A percentile compares a stretch with the other conserved stretches of the same genome.
Evolutionary conservation across 768 basidiomycete species (phyloP).

Genomic region (Coprinopsis sp.): DNA sequence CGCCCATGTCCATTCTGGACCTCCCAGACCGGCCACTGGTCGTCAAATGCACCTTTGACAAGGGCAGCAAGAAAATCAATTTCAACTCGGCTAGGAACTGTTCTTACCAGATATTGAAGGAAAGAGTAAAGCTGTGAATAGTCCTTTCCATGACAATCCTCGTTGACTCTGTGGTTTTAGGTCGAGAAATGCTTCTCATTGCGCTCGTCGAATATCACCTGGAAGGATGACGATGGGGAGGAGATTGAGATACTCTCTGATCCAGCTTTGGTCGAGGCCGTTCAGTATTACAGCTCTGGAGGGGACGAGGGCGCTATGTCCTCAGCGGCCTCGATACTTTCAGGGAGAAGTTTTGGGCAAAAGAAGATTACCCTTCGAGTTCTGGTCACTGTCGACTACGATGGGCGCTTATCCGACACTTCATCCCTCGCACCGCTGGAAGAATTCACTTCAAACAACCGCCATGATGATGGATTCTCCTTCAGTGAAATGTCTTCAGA

Average conservation of each 20-base stretch:
- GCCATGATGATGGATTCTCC: conserved; percentile 53
- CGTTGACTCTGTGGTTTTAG: conserved; percentile 34
- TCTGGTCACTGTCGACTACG: conserved; percentile 79
- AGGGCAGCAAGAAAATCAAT: conserved; percentile 67
- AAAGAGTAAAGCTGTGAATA: conserved; percentile 48
- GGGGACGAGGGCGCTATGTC: conserved; percentile 71
- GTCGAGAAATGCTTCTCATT: conserved; percentile 83
- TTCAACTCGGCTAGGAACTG: conserved; percentile 80
- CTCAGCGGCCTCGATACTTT: conserved; percentile 70
- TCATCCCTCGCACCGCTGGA: conserved; percentile 77
- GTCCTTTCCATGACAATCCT: background rate
- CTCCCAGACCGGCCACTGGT: conserved; percentile 70
- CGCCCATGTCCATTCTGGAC: background rate
- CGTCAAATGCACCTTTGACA: conserved; percentile 80
- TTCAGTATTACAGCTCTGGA: conserved; percentile 80
- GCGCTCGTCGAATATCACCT: conserved; percentile 68
- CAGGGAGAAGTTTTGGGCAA: conserved; percentile 61
- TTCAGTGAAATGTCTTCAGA: conserved; percentile 40
- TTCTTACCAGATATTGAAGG: conserved; percentile 66
- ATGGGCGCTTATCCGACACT: conserved; percentile 88
- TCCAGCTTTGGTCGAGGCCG: conserved; percentile 77
- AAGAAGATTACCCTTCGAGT: conserved; percentile 76
- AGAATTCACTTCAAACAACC: conserved; percentile 58
- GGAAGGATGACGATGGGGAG: conserved; percentile 88
- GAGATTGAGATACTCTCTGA: conserved; percentile 65